Evolutionary conservation across 2,329 filamentous ascomycete genomes (phyloP).

Genomic region (Aspergillus sp.): DNA sequence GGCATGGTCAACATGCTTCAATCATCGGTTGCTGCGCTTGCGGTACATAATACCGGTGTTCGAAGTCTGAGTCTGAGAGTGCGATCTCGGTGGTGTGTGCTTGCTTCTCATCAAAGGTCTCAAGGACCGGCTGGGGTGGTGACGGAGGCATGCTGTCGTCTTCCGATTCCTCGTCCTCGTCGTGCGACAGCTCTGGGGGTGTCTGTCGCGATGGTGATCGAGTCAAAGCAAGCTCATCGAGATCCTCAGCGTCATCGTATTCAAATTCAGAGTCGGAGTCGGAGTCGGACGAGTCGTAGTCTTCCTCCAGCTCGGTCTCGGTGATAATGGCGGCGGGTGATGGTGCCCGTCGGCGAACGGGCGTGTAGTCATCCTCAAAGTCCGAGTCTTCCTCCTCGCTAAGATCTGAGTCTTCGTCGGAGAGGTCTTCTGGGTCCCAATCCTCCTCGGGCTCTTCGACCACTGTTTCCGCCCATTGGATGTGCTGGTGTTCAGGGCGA

Average conservation of each 20-base stretch:
- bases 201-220: conserved; percentile 67
- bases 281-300: conserved; percentile 41
- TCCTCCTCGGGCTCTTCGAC: conserved; percentile 73
- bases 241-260: conserved; percentile 61
- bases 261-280: conserved; percentile 58
- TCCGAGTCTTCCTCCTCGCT: conserved; percentile 55
- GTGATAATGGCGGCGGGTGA: conserved; percentile 33
- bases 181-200: conserved; percentile 68
- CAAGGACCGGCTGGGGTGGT: conserved; percentile 57
- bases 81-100: conserved; percentile 43
- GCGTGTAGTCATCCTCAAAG: conserved; percentile 36
- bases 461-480: conserved; percentile 84
- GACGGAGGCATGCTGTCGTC: conserved; percentile 73
- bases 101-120: conserved; percentile 62
- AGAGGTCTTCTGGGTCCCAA: conserved; percentile 65
- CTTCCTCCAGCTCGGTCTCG: conserved; percentile 31
- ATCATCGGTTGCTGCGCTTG: conserved; percentile 47
- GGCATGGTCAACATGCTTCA: conserved; percentile 46
- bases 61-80: conserved; percentile 41
- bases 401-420: conserved; percentile 53
- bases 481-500: conserved; percentile 64
- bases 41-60: conserved; percentile 51
- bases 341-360: conserved; percentile 33
- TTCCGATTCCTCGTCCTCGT: conserved; percentile 66
- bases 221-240: conserved; percentile 63